A percentile compares a stretch with the other conserved stretches of the same genome.
Evolutionary conservation across 371 early-diverging fungal genomes (phyloP).

Genomic region (Globomyces sp.): DNA sequence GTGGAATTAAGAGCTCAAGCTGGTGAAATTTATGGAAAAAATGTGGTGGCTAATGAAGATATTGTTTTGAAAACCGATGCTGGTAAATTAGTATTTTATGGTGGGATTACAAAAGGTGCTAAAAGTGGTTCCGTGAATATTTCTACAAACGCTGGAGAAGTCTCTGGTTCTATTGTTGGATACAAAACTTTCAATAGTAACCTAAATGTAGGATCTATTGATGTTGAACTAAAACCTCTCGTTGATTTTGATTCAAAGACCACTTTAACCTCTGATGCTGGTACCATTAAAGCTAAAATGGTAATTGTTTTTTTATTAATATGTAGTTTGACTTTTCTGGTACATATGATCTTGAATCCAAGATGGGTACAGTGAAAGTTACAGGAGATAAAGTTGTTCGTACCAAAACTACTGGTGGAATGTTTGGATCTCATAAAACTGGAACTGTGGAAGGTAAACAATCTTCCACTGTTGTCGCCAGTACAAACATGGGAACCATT

Average conservation of each 20-base stretch:
- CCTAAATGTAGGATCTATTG: neutral
- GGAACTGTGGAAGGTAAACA: no score
- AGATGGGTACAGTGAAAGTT: no score
- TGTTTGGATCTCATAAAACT: no score
- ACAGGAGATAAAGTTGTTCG: no score
- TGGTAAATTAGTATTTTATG: neutral
- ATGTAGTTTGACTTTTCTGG: no score
- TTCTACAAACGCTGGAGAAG: neutral
- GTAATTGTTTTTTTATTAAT: no score
- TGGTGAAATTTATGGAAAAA: constrained; percentile 7
- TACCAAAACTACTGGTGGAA: no score
- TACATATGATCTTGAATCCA: no score
- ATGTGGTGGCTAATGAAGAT: neutral
- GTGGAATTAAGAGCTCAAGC: constrained; percentile 7
- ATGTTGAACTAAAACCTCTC: no score
- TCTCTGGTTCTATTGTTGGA: neutral
- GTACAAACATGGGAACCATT: no score
- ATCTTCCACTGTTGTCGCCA: no score
- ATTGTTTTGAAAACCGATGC: neutral
- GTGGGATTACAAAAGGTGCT: neutral
- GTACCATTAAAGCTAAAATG: constrained; percentile 1
- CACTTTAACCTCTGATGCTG: neutral
- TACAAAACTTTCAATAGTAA: neutral
- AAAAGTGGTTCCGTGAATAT: neutral
- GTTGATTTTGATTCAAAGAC: neutral